Base-by-base conservation (phyloP, 192 early-diverging fungal species). In the Coemansia sp. region DNA sequence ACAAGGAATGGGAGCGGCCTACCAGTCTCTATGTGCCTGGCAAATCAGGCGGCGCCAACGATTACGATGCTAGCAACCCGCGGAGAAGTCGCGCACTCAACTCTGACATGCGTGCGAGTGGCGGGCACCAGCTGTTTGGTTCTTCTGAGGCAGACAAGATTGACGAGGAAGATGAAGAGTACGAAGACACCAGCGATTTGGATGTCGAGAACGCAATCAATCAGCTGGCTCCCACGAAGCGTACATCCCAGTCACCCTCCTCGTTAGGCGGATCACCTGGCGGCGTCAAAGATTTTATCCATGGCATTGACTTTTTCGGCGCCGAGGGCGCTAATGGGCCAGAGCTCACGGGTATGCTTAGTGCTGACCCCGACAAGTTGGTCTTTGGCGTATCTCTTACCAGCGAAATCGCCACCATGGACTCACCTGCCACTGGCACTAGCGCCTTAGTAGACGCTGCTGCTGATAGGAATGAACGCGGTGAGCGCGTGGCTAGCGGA, bases 1-100 rank as follows among this genome's bases (percentile, higher is more conserved):
- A 76, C 70, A 76, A 81, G 71, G 70, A 73, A 55, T 81, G 78
- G 78, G 78, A 81, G 6, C 73, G 73, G 10, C 78, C 78, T 17
- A 52, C 57, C 66, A 80, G 73, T 73, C 69, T 62, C 46, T 75
- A 73, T 39, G 26, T 78, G 63, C 52, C 68, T 19, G 59, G 57
- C 55, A 60, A 67, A 32, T 35, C 14, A 10, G 55, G 52, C 14
- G 52, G 52, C 26, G 52, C 14, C 3, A 2, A 32, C 30, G 55
- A 57, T 8, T 62, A 40, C 11, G 60, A 62, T 40, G 8, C n/a
- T 5, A 42, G 37, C 19, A 62, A 23, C 37, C 19, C 17, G n/a
- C 60, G 60, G 55, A 57, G 55, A 17, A 57, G 55, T 17, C 55
- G 55, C 2, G 55, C 55, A n/a, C 55, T 57, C 16, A 57, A 57